Conservation (phyloP, 352 stramenopile species). For the Globisporangium carolinianum region DNA sequence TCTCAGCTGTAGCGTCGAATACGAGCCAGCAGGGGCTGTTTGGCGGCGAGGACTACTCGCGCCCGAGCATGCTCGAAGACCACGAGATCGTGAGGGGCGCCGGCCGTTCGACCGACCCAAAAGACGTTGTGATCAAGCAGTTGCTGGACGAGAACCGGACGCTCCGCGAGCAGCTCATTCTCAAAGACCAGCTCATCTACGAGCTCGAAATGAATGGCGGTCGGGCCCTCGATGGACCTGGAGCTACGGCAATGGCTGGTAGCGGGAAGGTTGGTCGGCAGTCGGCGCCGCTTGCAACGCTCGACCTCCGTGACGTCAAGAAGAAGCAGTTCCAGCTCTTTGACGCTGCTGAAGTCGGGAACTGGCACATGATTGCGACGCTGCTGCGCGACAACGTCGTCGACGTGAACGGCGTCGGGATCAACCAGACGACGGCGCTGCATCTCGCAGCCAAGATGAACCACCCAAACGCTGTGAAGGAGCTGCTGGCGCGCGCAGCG, state of each 20-base stretch:
- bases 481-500: slow-evolving; percentile 60
- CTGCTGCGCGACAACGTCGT: slow-evolving; percentile 78
- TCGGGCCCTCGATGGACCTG: slow-evolving; percentile 16
- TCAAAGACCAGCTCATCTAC: slow-evolving; percentile 83
- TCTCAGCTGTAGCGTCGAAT: slow-evolving; percentile 13
- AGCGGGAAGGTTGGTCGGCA: slow-evolving; percentile 15
- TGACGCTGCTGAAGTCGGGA: slow-evolving; percentile 77
- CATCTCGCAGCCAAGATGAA: slow-evolving; percentile 74
- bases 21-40: slow-evolving; percentile 1
- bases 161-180: slow-evolving; percentile 64
- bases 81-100: slow-evolving; percentile 80
- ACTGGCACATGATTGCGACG: slow-evolving; percentile 76
- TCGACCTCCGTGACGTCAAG: slow-evolving; percentile 80
- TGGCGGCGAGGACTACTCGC: slow-evolving; percentile 65
- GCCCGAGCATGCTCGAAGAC: slow-evolving; percentile 74
- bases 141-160: slow-evolving; percentile 76
- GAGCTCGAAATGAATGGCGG: slow-evolving; percentile 72
- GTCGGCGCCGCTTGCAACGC: slow-evolving; percentile 69
- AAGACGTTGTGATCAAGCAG: slow-evolving; percentile 85
- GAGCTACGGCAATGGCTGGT: slow-evolving; percentile 20
- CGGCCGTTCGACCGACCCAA: slow-evolving; percentile 74
- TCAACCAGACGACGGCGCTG: slow-evolving; percentile 81
- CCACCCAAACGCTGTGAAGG: slow-evolving; percentile 67
- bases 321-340: slow-evolving; percentile 89
- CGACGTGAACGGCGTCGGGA: slow-evolving; percentile 81